Evolutionary conservation across 148 eudicot species (phyloP).

Genomic region (Camellia sinensis): DNA sequence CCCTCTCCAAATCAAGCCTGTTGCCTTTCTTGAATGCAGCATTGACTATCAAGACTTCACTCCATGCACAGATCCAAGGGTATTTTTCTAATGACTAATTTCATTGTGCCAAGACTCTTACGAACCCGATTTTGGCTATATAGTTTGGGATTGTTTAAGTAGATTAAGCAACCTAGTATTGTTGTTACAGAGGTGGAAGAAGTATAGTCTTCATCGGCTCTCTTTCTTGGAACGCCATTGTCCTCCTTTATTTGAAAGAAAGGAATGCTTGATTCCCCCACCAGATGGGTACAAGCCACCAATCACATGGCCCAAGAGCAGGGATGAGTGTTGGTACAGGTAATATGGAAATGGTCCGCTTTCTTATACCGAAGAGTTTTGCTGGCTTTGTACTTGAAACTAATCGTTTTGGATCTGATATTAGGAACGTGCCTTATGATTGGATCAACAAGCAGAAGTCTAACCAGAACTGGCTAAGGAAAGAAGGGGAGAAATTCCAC

Average conservation of each 20-base stretch:
- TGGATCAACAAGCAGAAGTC: conserved; percentile 95
- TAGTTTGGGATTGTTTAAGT: neutral
- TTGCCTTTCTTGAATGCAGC: conserved; percentile 67
- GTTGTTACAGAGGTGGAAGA: conserved; percentile 79
- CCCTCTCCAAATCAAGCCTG: conserved; percentile 51
- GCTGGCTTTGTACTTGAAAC: neutral
- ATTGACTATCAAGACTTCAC: conserved; percentile 74
- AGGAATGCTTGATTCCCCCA: conserved; percentile 89
- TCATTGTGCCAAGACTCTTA: neutral
- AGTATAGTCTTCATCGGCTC: conserved; percentile 65
- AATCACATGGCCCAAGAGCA: conserved; percentile 97
- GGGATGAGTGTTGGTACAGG: conserved; percentile 95
- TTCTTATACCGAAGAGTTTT: neutral
- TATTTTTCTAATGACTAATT: conserved; percentile 20
- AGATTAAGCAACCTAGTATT: neutral
- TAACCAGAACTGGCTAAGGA: conserved; percentile 85
- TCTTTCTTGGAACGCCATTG: conserved; percentile 89
- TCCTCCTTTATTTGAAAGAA: conserved; percentile 74
- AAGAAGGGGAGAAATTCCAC: conserved; percentile 90
- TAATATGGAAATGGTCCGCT: conserved; percentile 15
- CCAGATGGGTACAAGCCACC: conserved; percentile 90
- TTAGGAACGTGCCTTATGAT: conserved; percentile 92
- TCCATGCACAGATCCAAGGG: conserved; percentile 98
- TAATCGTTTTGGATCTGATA: conserved; percentile 5
- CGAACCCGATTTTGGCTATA: neutral